A percentile compares a stretch with the other conserved stretches of the same genome.
These are phyloP conservation scores for Asterochloris erici DNA, from an alignment of 139 green algal species.

Conservation along the genomic window DNA sequence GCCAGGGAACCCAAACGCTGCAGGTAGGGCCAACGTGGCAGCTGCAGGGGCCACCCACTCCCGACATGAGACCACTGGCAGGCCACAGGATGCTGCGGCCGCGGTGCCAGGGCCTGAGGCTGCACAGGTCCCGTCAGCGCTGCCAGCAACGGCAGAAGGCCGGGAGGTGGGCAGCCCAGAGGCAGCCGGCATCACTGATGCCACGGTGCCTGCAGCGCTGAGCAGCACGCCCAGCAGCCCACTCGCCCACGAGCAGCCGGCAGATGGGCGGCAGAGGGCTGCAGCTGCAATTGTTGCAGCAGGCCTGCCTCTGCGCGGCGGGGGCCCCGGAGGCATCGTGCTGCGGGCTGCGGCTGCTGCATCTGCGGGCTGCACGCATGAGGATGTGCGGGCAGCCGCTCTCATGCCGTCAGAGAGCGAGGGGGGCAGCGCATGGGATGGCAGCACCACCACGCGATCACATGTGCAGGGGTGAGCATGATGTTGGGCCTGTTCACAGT, in stretches of 20 bases:
- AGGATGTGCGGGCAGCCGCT: constrained; percentile 5
- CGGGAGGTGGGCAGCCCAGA: background rate
- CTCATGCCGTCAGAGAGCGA: no score
- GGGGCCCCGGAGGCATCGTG: background rate
- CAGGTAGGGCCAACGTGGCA: background rate
- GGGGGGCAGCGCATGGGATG: no score
- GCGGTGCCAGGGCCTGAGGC: background rate
- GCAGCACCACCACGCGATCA: no score
- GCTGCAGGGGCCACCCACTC: background rate
- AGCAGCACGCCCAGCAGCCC: no score
- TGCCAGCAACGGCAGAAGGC: background rate
- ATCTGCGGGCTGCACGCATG: constrained; percentile 10
- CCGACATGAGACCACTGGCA: background rate
- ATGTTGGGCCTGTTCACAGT: no score
- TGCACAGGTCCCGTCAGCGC: background rate
- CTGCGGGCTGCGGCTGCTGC: constrained; percentile 10
- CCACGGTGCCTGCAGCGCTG: background rate
- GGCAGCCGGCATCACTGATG: background rate
- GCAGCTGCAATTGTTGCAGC: background rate
- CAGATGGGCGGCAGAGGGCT: background rate
- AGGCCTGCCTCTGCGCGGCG: background rate
- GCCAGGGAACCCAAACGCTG: background rate
- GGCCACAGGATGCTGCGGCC: background rate
- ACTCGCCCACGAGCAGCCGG: background rate
- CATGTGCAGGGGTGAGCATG: no score